Conservation (phyloP, 192 early-diverging fungal species). For the Coemansia sp. region DNA sequence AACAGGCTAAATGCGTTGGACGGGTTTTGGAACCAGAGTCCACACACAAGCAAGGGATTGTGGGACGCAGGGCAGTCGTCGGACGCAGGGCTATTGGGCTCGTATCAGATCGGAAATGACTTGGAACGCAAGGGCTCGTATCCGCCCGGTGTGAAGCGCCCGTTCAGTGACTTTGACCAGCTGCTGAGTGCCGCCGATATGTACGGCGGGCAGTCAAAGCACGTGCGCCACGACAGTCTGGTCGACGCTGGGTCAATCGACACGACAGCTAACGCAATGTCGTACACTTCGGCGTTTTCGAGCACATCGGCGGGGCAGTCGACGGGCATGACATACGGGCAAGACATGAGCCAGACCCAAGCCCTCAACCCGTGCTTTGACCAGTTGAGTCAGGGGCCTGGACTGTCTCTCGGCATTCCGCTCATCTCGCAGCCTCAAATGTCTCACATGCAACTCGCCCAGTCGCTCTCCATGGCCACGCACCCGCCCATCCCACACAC, state of each 20-base stretch:
- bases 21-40: slow-evolving; percentile 8
- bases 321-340: background rate
- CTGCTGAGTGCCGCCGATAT: slow-evolving; percentile 45
- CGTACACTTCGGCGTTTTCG: slow-evolving; percentile 21
- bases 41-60: background rate
- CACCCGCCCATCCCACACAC: slow-evolving; percentile 12
- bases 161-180: slow-evolving; percentile 42
- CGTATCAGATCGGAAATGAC: slow-evolving; percentile 31
- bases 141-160: slow-evolving; percentile 40
- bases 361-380: slow-evolving; percentile 27
- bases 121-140: slow-evolving; percentile 23
- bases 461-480: slow-evolving; percentile 13
- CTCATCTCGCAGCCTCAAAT: slow-evolving; percentile 20
- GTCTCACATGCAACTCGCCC: slow-evolving; percentile 15
- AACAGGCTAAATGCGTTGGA: no score
- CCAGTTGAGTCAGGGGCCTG: slow-evolving; percentile 19
- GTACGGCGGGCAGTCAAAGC: slow-evolving; percentile 23
- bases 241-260: slow-evolving; percentile 4
- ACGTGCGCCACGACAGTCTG: slow-evolving; percentile 35
- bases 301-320: slow-evolving; percentile 18
- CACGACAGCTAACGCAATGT: slow-evolving; percentile 18
- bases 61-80: slow-evolving; percentile 15
- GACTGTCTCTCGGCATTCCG: slow-evolving; percentile 16
- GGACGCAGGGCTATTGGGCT: slow-evolving; percentile 14
- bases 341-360: slow-evolving; percentile 7